Evolutionary conservation across 202 grass and related monocot species (phyloP), one percentile per base, ranked within the genome.

Genomic region (Dendrocalamus latiflorus): DNA sequence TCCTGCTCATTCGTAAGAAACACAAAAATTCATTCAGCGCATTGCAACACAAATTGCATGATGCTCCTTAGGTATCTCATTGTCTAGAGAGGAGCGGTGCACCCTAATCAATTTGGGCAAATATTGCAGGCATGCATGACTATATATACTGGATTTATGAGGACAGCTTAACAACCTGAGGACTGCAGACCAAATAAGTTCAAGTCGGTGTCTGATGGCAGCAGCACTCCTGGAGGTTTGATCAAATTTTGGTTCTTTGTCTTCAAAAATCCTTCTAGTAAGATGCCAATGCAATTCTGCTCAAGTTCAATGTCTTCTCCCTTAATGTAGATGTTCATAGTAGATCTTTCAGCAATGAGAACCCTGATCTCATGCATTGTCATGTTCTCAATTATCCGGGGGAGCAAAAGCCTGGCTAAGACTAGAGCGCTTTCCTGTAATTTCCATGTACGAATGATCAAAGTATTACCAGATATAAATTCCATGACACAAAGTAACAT

Each of bases 241-340:
- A 98, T 86, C 68, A 98, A 81, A 67, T 20, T 87, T 78, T 65
- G 89, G 45, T 68, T 80, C 25, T 68, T 42, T 22, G 64, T 84
- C 89, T 82, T 92, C 84, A 98, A 71, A 90, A 93, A 98, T 34
- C 95, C 95, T 85, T 98, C 92, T 56, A 98, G 84, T 62, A 98
- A 90, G 91, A 98, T 90, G 51, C 87, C 77, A 39, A 91, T 21
- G 83, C 73, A 59, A 80, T 88, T 95, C 68, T 86, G 80, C 73
- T 70, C 72, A 1, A 95, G 56, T 70, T 93, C 87, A 48, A 93
- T 69, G 3, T 67, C 79, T 80, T 95, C 95, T 58, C 95, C 92
- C 88, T 93, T 98, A 78, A 93, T 95, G 68, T 93, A 91, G 75
- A 83, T 82, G 38, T 89, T 91, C 83, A 90, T 76, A 12, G 12